These are phyloP conservation scores for Microascus cirrosus DNA, from an alignment of 2,329 filamentous ascomycete species.

Conservation along the genomic window DNA sequence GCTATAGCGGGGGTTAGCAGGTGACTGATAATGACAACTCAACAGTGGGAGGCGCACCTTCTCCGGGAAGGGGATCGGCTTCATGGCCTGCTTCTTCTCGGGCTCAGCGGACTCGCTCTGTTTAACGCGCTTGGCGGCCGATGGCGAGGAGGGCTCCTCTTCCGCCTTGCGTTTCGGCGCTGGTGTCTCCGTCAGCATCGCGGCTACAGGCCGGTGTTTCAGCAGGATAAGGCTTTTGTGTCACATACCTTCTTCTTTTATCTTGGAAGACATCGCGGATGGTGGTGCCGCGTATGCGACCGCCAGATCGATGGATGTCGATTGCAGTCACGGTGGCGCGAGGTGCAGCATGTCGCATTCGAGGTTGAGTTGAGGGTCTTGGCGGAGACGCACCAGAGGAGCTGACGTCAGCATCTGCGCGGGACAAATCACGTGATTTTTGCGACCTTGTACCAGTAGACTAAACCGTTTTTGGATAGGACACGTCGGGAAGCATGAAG, in stretches of 20 bases:
- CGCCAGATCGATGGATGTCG: not conserved
- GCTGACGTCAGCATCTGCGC: not conserved
- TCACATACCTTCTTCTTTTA: conserved; percentile 2
- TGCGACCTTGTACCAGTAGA: no score
- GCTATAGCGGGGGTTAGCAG: conserved; percentile 28
- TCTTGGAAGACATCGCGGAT: conserved; percentile 1
- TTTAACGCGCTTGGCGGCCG: conserved; percentile 55
- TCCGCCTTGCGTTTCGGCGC: conserved; percentile 63
- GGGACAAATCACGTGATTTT: not conserved
- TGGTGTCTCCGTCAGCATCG: conserved; percentile 11
- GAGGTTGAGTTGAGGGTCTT: not conserved
- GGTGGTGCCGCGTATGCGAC: not conserved
- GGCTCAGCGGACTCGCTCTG: conserved; percentile 31
- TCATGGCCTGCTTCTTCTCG: conserved; percentile 40
- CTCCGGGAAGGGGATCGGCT: conserved; percentile 76
- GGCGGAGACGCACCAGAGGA: not conserved
- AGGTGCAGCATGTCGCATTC: not conserved
- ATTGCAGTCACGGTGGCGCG: not conserved
- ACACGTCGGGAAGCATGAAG: conserved; percentile 4
- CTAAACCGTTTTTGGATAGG: conserved; percentile 4
- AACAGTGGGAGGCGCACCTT: conserved; percentile 43
- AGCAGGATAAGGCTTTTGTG: not conserved
- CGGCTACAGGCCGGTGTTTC: not conserved
- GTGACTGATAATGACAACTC: not conserved
- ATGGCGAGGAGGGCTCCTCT: conserved; percentile 51